These are phyloP conservation scores for Brasenia schreberi DNA, from an alignment of 164 flowering plant species.

Conservation along the genomic window DNA sequence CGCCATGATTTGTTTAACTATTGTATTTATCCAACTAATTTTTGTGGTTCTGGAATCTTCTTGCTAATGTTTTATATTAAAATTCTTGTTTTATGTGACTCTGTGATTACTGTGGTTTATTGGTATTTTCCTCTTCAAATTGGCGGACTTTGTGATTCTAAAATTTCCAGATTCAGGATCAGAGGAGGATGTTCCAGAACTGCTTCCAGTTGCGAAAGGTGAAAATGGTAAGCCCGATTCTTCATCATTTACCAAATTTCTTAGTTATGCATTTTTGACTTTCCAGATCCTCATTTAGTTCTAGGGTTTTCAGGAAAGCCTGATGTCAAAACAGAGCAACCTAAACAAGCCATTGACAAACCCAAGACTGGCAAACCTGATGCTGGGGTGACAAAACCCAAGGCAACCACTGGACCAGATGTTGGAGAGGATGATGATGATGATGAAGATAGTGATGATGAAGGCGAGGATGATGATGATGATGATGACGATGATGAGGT, in stretches of 20 bases:
- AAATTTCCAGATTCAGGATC: conserved; percentile 16
- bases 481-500: conserved; percentile 24
- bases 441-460: conserved; percentile 20
- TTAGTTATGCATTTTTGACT: not conserved
- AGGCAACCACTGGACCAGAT: conserved; percentile 16
- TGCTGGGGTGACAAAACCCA: conserved; percentile 13
- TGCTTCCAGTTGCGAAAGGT: conserved; percentile 2
- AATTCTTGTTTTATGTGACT: not conserved
- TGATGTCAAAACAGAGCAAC: conserved; percentile 8
- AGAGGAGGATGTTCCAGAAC: conserved; percentile 16
- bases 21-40: not conserved
- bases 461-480: conserved; percentile 17
- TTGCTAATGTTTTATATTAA: not conserved
- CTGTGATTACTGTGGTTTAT: conserved; percentile 6
- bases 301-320: conserved; percentile 18
- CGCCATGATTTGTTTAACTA: conserved; percentile 20
- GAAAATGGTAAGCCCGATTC: conserved; percentile 23
- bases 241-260: not conserved
- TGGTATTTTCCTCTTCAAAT: not conserved
- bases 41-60: not conserved
- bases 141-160: not conserved
- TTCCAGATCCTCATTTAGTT: not conserved
- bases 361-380: conserved; percentile 12
- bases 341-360: conserved; percentile 17
- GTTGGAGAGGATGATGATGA: conserved; percentile 15